Base-by-base conservation (phyloP, 257 asterid genomes). In the Penstemon newberryi region DNA sequence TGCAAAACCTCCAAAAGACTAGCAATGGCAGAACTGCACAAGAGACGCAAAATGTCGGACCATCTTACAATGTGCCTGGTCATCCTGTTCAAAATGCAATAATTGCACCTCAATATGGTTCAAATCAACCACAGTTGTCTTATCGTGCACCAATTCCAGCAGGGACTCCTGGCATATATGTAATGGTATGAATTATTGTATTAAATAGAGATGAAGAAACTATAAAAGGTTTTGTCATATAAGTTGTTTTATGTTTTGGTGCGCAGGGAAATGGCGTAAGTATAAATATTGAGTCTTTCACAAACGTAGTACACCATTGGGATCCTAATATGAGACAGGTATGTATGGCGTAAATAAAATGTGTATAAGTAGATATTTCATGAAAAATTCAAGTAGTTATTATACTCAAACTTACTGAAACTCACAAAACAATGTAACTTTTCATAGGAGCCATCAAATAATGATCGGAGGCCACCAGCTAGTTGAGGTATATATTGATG, bases 91-190 rank as follows among this genome's bases (percentile, higher is more conserved):
- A 58, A 58, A 58, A 25, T 25, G 33, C 33, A 25, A 25, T 25
- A 25, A 25, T 0, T 58, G 47, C 63, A 37, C 41, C 38, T 19
- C 56, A 63, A 9, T 12, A 62, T 43, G 41, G 9, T 45, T 19
- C 63, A 38, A 58, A 38, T 62, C 67, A 42, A 60, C 49, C 61
- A 13, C 13, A 7, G 7, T 40, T 39, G 53, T 43, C 38, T 61
- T 5, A 3, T 61, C 41, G 54, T 43, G 53, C 54, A 18, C 55
- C 42, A 62, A 43, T 18, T 62, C 67, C 39, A n/a, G 38, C 12
- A 44, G 54, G 39, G 19, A 49, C 67, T 43, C 67, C 67, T 44
- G 67, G 54, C 52, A 18, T 62, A 41, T 41, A 62, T 43, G 67
- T 62, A 43, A 62, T 5, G 54, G 54, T 61, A 61, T 18, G 66